These are phyloP conservation scores for Trichosporon sp. DNA, from an alignment of 1,284 basidiomycete genomes.

Conservation along the genomic window DNA sequence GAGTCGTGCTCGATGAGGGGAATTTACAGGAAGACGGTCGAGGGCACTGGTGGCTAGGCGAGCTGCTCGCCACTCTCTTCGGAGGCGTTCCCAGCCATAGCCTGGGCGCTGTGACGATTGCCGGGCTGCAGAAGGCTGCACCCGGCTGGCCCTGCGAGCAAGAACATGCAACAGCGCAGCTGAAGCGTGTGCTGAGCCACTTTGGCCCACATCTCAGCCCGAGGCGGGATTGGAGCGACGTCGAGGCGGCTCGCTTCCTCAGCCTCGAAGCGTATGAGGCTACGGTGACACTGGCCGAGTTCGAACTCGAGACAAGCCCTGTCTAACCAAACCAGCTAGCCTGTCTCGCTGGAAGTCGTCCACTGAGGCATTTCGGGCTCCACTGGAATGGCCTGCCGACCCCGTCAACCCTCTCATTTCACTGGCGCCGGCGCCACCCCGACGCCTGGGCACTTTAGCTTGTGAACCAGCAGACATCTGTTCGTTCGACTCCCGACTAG, in stretches of 20 bases:
- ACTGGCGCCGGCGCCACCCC: too few species aligned
- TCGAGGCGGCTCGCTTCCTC: constrained; percentile 1
- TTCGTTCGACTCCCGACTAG: neutral
- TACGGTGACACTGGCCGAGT: neutral
- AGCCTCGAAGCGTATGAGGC: neutral
- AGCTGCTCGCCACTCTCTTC: neutral
- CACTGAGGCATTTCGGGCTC: neutral
- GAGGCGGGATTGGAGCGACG: constrained; percentile 2
- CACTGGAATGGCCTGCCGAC: neutral
- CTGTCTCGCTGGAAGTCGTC: too few species aligned
- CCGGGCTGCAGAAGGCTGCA: neutral
- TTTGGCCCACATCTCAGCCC: neutral
- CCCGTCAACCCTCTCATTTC: neutral
- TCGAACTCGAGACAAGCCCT: neutral
- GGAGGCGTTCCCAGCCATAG: neutral
- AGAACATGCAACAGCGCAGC: neutral
- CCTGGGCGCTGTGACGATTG: neutral
- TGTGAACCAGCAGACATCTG: too few species aligned
- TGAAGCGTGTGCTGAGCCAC: neutral
- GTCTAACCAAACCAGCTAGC: neutral
- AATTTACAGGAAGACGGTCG: neutral
- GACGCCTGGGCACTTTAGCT: neutral
- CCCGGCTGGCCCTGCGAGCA: neutral
- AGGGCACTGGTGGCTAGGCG: neutral
- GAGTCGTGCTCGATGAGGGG: neutral